phyloP scores from a whole-genome alignment of 2,329 filamentous ascomycete genomes.

The Aspergillus pseudotamarii region DNA sequence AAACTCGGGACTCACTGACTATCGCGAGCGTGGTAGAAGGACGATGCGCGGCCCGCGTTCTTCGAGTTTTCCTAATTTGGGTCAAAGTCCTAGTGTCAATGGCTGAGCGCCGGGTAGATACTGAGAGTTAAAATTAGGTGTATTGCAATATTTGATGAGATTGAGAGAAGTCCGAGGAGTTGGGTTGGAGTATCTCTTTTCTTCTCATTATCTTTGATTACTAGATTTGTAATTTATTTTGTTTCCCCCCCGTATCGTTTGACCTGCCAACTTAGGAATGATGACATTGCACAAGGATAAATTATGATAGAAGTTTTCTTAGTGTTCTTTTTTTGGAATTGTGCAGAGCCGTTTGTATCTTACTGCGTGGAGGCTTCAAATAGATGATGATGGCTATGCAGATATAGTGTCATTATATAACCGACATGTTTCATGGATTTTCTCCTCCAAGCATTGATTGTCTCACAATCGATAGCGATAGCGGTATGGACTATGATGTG shows the following conservation, averaged over 20 bases:
- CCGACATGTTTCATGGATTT: neutral
- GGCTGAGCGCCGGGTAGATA: neutral
- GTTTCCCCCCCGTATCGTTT: neutral
- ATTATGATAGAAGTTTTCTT: neutral
- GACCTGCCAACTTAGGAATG: neutral
- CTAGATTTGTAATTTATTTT: neutral
- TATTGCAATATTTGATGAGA: neutral
- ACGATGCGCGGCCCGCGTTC: neutral
- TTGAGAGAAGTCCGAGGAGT: neutral
- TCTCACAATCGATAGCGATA: neutral
- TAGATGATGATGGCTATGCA: neutral
- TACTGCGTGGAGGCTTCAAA: neutral
- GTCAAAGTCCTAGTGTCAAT: neutral
- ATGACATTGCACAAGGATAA: neutral
- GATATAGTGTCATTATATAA: neutral
- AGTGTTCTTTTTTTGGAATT: neutral
- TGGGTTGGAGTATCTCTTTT: neutral
- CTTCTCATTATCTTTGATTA: neutral
- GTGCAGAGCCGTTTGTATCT: neutral
- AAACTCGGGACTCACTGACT: neutral
- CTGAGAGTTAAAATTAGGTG: neutral
- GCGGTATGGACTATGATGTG: neutral
- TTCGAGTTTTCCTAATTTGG: neutral
- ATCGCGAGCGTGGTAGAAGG: neutral
- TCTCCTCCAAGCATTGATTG: neutral